Evolutionary conservation across 2,329 filamentous ascomycete genomes (phyloP).

Genomic region (Pyricularia grisea): DNA sequence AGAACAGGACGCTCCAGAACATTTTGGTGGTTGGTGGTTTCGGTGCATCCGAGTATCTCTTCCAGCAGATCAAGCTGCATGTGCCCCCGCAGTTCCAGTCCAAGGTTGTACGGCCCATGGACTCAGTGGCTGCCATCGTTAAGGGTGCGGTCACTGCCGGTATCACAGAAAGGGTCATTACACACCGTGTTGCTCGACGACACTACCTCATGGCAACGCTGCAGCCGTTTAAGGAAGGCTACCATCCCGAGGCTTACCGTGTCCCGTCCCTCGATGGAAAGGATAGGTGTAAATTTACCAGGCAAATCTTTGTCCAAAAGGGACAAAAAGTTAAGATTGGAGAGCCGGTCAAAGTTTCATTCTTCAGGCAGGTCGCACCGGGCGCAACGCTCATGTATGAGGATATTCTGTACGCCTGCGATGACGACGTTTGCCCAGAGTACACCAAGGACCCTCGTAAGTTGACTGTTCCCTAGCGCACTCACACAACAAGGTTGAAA

Average conservation of each 20-base stretch:
- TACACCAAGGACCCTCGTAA: slow-evolving; percentile 99
- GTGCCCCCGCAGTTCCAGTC: slow-evolving; percentile 97
- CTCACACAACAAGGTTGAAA: too few species aligned
- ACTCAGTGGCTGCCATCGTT: slow-evolving; percentile 96
- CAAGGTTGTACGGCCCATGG: slow-evolving; percentile 97
- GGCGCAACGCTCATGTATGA: slow-evolving; percentile 99
- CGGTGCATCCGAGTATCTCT: slow-evolving; percentile 95
- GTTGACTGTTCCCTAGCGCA: slow-evolving; percentile 27
- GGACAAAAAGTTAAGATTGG: slow-evolving; percentile 98
- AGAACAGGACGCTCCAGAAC: slow-evolving; percentile 89
- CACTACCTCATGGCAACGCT: slow-evolving; percentile 99
- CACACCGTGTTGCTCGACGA: slow-evolving; percentile 89
- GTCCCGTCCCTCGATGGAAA: slow-evolving; percentile 95
- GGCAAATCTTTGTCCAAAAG: slow-evolving; percentile 98
- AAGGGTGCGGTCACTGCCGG: slow-evolving; percentile 96
- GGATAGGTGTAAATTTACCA: slow-evolving; percentile 96
- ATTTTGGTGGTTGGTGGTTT: slow-evolving; percentile 97
- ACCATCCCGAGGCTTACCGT: slow-evolving; percentile 96
- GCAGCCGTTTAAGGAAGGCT: slow-evolving; percentile 97
- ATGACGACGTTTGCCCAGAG: slow-evolving; percentile 95
- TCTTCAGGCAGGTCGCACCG: slow-evolving; percentile 95
- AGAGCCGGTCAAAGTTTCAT: slow-evolving; percentile 96
- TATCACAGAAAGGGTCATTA: slow-evolving; percentile 94
- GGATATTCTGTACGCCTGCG: slow-evolving; percentile 94
- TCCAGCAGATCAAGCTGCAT: slow-evolving; percentile 98